Evolutionary conservation across 306 rosid species (phyloP), one percentile per base, ranked within the genome.

Genomic region (Vigna radiata): DNA sequence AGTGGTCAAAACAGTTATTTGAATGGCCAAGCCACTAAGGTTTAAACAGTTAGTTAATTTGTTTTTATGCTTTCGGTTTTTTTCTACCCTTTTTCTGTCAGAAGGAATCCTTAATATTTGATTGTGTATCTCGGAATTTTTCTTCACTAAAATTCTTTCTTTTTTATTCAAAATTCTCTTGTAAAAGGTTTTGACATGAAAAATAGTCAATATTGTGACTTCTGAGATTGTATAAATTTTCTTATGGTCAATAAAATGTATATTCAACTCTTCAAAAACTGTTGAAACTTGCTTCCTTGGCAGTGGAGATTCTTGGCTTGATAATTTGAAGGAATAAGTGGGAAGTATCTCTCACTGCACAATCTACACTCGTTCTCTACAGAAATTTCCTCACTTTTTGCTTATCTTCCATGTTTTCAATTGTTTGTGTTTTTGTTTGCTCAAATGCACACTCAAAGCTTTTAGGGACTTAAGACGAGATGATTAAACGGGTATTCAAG

Each of bases 221-320:
- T 59, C 48, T 60, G 78, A n/a, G 59, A 59, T 46, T n/a, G 33
- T n/a, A 73, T 44, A 27, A 27, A 47, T 31, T 47, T 62, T 50
- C 71, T 62, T 12, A 48, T 48, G 37, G 19, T 56, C 17, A 25
- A 33, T 17, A 44, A 60, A 60, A 43, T 73, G 46, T 29, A 27
- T 60, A 17, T 4, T 19, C 36, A 19, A 65, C 19, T 23, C 78
- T 74, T 74, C 59, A 58, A 11, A 11, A 44, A 16, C 46, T 43
- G 17, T 43, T 60, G 68, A 59, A 58, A 73, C 68, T 60, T 16
- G 27, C 69, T 73, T 73, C 27, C 47, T 25, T 73, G 31, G 58
- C 23, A 16, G 21, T 52, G 66, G 56, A 72, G 53, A 39, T 44
- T 55, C 23, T 54, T 54, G 50, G 53, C 19, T 59, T 73, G 78